Conservation (phyloP, 202 grass and related monocot species). For the Brachypodium distachyon region DNA sequence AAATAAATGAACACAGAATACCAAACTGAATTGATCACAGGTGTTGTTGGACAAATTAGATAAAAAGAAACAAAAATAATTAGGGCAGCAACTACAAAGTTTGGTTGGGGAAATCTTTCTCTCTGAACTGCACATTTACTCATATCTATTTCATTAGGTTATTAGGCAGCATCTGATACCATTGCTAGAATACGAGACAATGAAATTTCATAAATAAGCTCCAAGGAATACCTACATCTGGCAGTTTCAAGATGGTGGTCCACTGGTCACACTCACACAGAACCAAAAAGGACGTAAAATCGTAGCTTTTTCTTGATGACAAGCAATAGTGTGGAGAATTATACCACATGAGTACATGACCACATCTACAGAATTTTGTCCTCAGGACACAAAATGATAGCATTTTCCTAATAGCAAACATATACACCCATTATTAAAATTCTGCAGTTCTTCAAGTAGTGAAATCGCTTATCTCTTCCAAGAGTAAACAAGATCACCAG, state of each 20-base stretch:
- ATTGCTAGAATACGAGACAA: constrained; percentile 1
- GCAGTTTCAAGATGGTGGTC: not conserved
- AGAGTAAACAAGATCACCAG: not conserved
- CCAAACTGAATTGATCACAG: not conserved
- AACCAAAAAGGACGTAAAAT: not conserved
- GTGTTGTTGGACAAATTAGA: not conserved
- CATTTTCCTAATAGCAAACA: not conserved
- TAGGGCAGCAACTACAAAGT: too few relatives aligned
- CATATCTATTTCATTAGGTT: constrained; percentile 1
- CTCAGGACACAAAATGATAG: not conserved
- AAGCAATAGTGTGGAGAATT: not conserved
- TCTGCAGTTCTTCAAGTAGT: not conserved
- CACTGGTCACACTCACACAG: not conserved
- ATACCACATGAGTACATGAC: too few relatives aligned
- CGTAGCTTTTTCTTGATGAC: not conserved
- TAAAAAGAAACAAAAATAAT: not conserved
- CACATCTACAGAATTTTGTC: not conserved
- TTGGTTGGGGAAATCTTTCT: not conserved
- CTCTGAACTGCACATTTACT: not conserved
- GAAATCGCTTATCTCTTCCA: not conserved
- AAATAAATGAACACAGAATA: not conserved
- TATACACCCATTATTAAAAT: not conserved
- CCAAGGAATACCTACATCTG: not conserved
- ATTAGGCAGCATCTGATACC: constrained; percentile 4
- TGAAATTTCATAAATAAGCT: constrained; percentile 1